Percentiles rank a stretch among this genome's conserved stretches.
These are phyloP conservation scores for Clonostachys rhizophaga DNA, from an alignment of 2,329 filamentous ascomycete species.

Conservation along the genomic window DNA sequence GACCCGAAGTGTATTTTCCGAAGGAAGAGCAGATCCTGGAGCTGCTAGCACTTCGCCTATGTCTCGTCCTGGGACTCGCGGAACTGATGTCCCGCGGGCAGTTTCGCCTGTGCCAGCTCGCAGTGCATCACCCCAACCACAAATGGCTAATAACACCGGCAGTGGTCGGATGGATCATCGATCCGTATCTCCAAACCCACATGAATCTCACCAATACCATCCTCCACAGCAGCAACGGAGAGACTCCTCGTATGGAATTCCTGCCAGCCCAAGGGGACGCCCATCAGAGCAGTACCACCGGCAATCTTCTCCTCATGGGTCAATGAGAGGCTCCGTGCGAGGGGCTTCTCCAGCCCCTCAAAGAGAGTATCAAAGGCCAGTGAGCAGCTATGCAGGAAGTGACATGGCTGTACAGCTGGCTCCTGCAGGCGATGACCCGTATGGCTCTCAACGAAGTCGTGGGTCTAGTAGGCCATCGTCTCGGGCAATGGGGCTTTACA, in stretches of 20 bases:
- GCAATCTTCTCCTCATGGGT: conserved; percentile 1
- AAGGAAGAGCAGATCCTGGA: conserved; percentile 23
- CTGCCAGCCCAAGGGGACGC: not conserved
- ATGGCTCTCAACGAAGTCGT: conserved; percentile 51
- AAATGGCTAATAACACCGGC: conserved; percentile 35
- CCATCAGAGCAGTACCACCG: conserved; percentile 2
- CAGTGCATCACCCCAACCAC: conserved; percentile 57
- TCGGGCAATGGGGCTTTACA: conserved; percentile 51
- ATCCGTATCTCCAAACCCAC: conserved; percentile 61
- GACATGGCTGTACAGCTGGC: conserved; percentile 69
- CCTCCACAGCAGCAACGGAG: conserved; percentile 21
- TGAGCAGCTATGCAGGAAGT: conserved; percentile 42
- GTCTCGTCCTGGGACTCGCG: conserved; percentile 55
- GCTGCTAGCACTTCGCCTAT: conserved; percentile 22
- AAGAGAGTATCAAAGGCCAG: conserved; percentile 33
- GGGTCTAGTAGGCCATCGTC: conserved; percentile 42
- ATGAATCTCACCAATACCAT: conserved; percentile 16
- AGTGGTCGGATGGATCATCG: conserved; percentile 33
- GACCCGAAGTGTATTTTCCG: conserved; percentile 72
- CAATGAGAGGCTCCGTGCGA: not conserved
- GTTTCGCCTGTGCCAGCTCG: conserved; percentile 67
- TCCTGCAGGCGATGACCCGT: conserved; percentile 48
- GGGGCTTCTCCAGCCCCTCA: conserved; percentile 2
- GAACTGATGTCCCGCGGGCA: conserved; percentile 52
- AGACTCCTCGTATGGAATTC: conserved; percentile 21